A percentile compares a stretch with the other conserved stretches of the same genome.
These are phyloP conservation scores for Chaetomium globosum DNA, from an alignment of 2,329 filamentous ascomycete species.

Conservation along the genomic window DNA sequence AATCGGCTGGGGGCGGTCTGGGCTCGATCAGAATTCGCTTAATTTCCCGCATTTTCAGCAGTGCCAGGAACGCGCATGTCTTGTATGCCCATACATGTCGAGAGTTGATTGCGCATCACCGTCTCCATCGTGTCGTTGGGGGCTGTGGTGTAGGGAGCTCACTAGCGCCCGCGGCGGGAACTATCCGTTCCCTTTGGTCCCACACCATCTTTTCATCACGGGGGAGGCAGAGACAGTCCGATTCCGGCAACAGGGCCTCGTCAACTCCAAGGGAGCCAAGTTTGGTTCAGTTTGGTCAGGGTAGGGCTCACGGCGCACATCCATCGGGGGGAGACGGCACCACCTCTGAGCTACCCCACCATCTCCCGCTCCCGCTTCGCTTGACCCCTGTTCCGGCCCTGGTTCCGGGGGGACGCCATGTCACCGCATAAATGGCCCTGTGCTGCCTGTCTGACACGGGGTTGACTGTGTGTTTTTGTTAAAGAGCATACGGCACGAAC, in stretches of 20 bases:
- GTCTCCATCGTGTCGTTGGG: neutral
- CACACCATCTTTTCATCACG: neutral
- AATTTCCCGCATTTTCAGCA: constrained; percentile 1
- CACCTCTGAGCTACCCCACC: constrained; percentile 20
- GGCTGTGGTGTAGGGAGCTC: neutral
- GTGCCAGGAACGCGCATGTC: constrained; percentile 1
- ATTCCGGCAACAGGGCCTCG: neutral
- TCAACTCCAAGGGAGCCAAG: neutral
- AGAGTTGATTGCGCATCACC: neutral
- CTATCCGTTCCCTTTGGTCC: neutral
- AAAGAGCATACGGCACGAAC: neutral
- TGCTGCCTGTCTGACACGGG: constrained; percentile 13
- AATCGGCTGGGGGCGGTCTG: constrained; percentile 7
- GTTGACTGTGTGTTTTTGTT: neutral
- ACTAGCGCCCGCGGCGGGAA: constrained; percentile 6
- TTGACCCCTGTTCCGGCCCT: constrained; percentile 20
- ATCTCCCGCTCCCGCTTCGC: constrained; percentile 11
- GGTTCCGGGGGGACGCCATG: constrained; percentile 12
- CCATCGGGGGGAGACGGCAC: constrained; percentile 8
- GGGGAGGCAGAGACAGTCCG: neutral
- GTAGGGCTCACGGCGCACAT: neutral
- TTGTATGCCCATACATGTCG: neutral
- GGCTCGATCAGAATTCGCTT: neutral
- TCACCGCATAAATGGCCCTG: constrained; percentile 19
- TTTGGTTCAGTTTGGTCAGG: neutral